Evolutionary conservation across 192 early-diverging fungal genomes (phyloP), one percentile per base, ranked within the genome.

Genomic region (Allomyces macrogynus): DNA sequence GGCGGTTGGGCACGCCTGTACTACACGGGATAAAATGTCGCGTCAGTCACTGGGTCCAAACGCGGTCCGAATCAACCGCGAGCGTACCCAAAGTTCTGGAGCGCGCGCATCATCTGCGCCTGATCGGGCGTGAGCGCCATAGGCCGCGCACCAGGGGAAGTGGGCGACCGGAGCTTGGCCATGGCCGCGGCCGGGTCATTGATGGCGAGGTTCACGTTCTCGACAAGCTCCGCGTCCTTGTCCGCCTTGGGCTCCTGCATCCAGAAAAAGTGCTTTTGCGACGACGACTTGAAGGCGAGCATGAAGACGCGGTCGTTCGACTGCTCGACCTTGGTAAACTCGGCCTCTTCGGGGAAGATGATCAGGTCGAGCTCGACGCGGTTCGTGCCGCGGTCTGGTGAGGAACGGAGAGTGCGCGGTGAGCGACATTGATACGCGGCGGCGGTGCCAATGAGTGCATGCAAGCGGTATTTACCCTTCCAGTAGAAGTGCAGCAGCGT

Each of bases 221-320:
- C 67, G 16, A 80, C 72, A n/a, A 85, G 65, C 62, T 77, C 76
- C 16, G 72, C 65, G 71, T 88, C 88, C 40, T 74, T 76, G 20
- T 79, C 76, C 16, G 77, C 72, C 61, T 85, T 81, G 7, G 73
- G 68, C 54, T 78, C 81, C 70, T 93, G 90, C 76, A 89, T 80
- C 90, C 90, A 93, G 65, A 87, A 90, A 69, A 93, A 91, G 62
- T 83, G 66, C 26, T 83, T 82, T 73, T 86, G 84, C 63, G 74
- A 78, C 22, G 89, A 89, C 2, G 88, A 83, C 72, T 84, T 82
- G 75, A 91, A 93, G 70, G 83, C 84, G 22, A 93, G 74, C 61
- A 93, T 75, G 67, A 84, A 84, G 0, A 93, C 90, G 64, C 90
- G 86, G 9, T 83, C 89, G 23, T 77, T 63, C 0, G 77, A 69